Evolutionary conservation across 805 yeast species (phyloP), one percentile per base, ranked within the genome.

Genomic region (Tetrapisispora namnaoensis): DNA sequence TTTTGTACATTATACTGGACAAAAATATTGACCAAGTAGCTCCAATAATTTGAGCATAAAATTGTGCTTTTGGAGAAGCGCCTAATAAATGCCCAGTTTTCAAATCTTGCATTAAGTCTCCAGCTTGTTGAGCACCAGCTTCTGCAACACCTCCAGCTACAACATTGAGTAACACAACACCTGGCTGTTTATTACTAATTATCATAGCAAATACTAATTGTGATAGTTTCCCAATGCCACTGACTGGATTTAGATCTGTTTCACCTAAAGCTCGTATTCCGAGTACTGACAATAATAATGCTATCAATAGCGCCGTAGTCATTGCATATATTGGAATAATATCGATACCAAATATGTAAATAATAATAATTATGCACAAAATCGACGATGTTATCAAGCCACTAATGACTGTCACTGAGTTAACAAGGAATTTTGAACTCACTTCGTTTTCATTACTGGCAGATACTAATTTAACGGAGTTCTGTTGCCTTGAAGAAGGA

Each of bases 41-140:
- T 0, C 99, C 99, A 38, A 89, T 76, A 14, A 89, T 55, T 67
- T 93, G 98, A 0, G 97, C 98, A 20, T 80, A 62, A 57, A 93
- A 90, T 66, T 93, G 99, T 3, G 95, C 95, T 52, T 75, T 77
- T 17, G 96, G 96, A 0, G 95, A 85, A 0, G 98, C 97, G 16
- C 95, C 95, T 2, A 91, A 60, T 47, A 91, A 66, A 66, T 86
- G 91, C 0, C 98, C 98, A 0, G 99, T 90, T 64, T 93, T 93
- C 56, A 91, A 72, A 68, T 93, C 98, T 70, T 91, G 99, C 95
- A 93, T 86, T 61, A 91, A 72, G 67, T 91, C 99, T 30, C 99
- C 98, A 2, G 98, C 97, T 68, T 91, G 99, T 69, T 93, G 98
- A 2, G 99, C 96, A 9, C 98, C 98, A 0, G 98, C 97, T 69